These are phyloP conservation scores for Mucor irregularis DNA, from an alignment of 371 early-diverging fungal species.

Conservation along the genomic window DNA sequence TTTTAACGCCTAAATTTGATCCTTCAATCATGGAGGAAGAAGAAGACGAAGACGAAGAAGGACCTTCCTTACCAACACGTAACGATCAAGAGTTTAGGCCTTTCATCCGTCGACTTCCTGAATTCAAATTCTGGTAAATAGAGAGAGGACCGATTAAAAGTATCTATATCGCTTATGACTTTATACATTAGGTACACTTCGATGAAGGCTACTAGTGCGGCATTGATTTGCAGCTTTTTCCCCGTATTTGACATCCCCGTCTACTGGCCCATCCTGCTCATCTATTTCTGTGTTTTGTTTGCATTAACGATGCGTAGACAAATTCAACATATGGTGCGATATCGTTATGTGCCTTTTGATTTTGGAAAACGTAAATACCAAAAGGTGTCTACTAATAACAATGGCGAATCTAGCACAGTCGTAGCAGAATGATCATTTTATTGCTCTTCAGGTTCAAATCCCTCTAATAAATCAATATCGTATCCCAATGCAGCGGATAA, in stretches of 20 bases:
- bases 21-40: conserved; percentile 79
- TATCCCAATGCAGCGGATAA: conserved; percentile 47
- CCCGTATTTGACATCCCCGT: conserved; percentile 96
- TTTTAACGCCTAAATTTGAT: conserved; percentile 95
- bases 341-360: conserved; percentile 97
- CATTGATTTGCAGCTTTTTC: conserved; percentile 27
- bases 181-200: background rate
- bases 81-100: conserved; percentile 98
- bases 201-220: background rate
- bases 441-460: conserved; percentile 19
- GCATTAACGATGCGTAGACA: conserved; percentile 96
- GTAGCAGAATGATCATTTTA: background rate
- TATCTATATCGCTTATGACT: background rate
- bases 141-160: background rate
- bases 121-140: conserved; percentile 97
- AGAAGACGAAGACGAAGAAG: conserved; percentile 73
- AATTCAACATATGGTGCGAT: conserved; percentile 97
- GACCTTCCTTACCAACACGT: conserved; percentile 78
- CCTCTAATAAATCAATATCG: conserved; percentile 36
- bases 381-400: too few species aligned
- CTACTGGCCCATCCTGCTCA: conserved; percentile 89
- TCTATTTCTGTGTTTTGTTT: conserved; percentile 96
- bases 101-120: conserved; percentile 97
- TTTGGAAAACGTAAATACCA: conserved; percentile 89
- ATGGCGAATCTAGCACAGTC: background rate